Base-by-base conservation (phyloP, 176 grass and related monocot genomes). In the Poa pratensis region DNA sequence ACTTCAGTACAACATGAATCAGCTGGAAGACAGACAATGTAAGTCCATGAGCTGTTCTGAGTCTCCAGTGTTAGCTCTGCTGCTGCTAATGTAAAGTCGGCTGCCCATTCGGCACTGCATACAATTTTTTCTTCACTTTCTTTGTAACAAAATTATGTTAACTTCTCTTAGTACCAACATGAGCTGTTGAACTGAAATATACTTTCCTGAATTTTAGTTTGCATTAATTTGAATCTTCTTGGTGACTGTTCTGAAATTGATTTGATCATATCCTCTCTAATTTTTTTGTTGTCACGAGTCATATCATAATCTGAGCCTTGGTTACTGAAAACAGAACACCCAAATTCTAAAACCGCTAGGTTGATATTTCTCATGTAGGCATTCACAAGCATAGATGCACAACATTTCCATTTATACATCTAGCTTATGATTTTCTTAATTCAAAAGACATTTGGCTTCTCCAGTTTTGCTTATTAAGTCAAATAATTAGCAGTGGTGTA, bases 331-430 rank as follows among this genome's bases (percentile, higher is more conserved):
- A 48, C 65, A 70, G 0, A 61, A 32, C 39, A 20, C 23, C 3
- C 11, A 74, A 61, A 46, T 49, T 61, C 24, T 55, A 14, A 32
- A 73, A 73, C 23, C 48, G 69, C 11, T 73, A 60, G 24, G 45
- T 46, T 32, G 14, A 10, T 73, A 73, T 60, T 16, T 40, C 23
- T 27, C 7, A 45, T 73, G 68, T 45, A 72, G 10, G 53, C 9
- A 48, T 48, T 30, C 80, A 83, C 3, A 46, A 73, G 37, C 37
- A 73, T 73, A 42, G 68, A 70, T 22, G n/a, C 7, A 73, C 68
- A 61, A 22, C 53, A 74, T 83, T 61, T 27, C 39, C 24, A 9
- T 61, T 32, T 34, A 42, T 30, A 46, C 45, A 48, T 28, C 11
- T 34, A 70, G 67, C 35, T 60, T 72, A 28, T 73, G 0, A 58